Evolutionary conservation across 2,329 filamentous ascomycete genomes (phyloP).

Genomic region (Colletotrichum neosansevieriae): DNA sequence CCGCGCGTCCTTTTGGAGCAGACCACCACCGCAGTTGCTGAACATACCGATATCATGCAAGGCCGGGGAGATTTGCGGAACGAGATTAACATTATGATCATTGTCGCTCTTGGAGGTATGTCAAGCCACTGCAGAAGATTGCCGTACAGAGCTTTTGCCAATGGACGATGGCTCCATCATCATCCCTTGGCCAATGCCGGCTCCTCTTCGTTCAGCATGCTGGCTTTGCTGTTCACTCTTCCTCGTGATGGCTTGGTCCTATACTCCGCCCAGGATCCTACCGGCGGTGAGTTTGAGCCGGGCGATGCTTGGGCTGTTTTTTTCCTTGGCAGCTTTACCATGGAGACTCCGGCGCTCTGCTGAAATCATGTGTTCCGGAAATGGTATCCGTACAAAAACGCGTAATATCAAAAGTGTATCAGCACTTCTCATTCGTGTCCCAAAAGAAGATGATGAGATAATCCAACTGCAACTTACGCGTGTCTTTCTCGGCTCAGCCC

Average conservation of each 20-base stretch:
- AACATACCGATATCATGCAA: neutral
- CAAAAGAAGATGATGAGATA: too few relatives aligned
- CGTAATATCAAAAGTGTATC: too few relatives aligned
- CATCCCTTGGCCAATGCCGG: neutral
- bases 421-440: too few relatives aligned
- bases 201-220: neutral
- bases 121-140: too few relatives aligned
- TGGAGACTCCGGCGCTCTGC: too few relatives aligned
- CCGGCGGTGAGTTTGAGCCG: neutral
- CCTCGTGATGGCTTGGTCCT: neutral
- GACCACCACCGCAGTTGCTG: neutral
- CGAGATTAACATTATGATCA: neutral
- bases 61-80: neutral
- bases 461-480: too few relatives aligned
- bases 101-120: neutral
- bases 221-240: neutral
- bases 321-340: neutral
- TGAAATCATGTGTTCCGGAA: too few relatives aligned
- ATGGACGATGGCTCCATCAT: neutral
- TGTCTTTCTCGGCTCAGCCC: too few relatives aligned
- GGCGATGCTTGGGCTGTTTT: neutral
- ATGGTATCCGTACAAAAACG: too few relatives aligned
- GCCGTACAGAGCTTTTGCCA: fast-evolving
- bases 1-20: neutral
- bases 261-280: neutral